These are phyloP conservation scores for Panellus pusillus DNA, from an alignment of 768 basidiomycete genomes.

Conservation along the genomic window DNA sequence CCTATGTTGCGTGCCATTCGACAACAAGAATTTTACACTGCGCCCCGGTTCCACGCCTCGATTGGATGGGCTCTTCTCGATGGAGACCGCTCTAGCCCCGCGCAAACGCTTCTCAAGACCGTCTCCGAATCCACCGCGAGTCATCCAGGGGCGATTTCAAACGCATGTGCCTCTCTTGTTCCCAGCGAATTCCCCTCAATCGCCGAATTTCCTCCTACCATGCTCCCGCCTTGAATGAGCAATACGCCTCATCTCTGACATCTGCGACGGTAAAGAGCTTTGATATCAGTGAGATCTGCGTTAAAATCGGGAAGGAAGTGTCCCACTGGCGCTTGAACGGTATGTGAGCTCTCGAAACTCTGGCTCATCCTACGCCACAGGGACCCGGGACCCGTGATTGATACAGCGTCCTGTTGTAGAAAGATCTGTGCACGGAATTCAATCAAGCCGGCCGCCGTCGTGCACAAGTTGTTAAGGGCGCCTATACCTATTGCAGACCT, in stretches of 20 bases:
- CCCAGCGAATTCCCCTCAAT: slow-evolving; percentile 36
- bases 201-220: slow-evolving; percentile 46
- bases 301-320: slow-evolving; percentile 73
- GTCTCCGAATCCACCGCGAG: not conserved
- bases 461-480: slow-evolving; percentile 5
- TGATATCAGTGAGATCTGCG: slow-evolving; percentile 51
- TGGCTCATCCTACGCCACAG: slow-evolving; percentile 18
- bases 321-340: slow-evolving; percentile 40
- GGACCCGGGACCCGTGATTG: slow-evolving; percentile 3
- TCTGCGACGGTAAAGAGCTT: slow-evolving; percentile 46
- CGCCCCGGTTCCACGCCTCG: slow-evolving; percentile 86
- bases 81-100: slow-evolving; percentile 22
- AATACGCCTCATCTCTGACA: slow-evolving; percentile 43
- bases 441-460: slow-evolving; percentile 1
- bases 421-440: slow-evolving; percentile 5
- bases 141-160: slow-evolving; percentile 5
- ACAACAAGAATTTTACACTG: slow-evolving; percentile 76
- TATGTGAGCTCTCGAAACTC: slow-evolving; percentile 11
- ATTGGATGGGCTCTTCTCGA: slow-evolving; percentile 82
- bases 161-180: slow-evolving; percentile 16
- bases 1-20: slow-evolving; percentile 60
- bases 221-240: slow-evolving; percentile 52
- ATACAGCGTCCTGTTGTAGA: slow-evolving; percentile 2
- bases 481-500: slow-evolving; percentile 6
- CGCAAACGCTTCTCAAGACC: not conserved